Conservation (phyloP, 2,329 filamentous ascomycete species). For the Trichocomaceae sp. region DNA sequence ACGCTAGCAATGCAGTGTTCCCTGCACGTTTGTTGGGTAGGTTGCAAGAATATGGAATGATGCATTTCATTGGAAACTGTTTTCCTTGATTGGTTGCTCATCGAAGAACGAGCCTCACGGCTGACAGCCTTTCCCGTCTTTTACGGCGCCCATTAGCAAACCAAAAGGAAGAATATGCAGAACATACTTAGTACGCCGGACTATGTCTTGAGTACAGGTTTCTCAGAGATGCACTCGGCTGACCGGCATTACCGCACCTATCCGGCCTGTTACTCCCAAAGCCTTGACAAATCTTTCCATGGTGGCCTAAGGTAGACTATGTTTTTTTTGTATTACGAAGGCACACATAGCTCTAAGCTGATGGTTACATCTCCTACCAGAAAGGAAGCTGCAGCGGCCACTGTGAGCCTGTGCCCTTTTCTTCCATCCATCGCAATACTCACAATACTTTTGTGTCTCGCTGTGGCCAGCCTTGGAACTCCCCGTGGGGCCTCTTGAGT, state of each 20-base stretch:
- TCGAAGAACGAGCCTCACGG: slow-evolving; percentile 1
- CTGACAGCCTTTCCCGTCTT: background rate
- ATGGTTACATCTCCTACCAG: background rate
- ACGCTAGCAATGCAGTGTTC: background rate
- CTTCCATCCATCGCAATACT: background rate
- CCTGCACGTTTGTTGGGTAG: background rate
- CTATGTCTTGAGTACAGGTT: background rate
- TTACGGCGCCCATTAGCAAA: background rate
- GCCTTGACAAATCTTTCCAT: background rate
- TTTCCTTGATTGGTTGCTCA: slow-evolving; percentile 1
- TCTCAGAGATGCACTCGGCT: background rate
- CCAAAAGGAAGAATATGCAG: slow-evolving; percentile 1
- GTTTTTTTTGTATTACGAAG: background rate
- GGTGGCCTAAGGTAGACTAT: background rate
- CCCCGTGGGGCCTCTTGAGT: background rate
- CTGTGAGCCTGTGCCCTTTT: background rate
- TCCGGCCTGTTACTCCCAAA: background rate
- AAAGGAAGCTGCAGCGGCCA: background rate
- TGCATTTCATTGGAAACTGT: background rate
- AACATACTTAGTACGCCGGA: background rate
- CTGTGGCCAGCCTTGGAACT: background rate
- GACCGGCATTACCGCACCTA: background rate
- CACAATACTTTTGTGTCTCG: background rate
- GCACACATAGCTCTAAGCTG: background rate
- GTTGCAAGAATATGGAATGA: background rate